Base-by-base conservation (phyloP, 2,329 filamentous ascomycete species). In the Apiospora koreana region DNA sequence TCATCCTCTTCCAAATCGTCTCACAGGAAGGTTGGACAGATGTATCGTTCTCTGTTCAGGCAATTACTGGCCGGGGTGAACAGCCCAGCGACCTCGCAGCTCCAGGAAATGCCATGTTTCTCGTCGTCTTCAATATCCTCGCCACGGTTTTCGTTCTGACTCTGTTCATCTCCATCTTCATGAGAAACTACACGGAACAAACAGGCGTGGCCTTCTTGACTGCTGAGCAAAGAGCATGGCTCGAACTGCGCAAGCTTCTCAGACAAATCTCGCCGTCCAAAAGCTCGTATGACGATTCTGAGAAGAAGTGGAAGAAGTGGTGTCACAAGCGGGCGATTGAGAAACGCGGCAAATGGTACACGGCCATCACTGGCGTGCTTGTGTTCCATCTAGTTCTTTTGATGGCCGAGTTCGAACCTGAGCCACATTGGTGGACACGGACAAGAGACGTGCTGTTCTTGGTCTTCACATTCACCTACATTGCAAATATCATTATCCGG, bases 171-270 rank as follows among this genome's bases (percentile, higher is more conserved):
- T 98, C 96, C 70, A 96, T 99, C 72, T 99, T 99, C 81, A 99
- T 99, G 96, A 94, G 96, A 72, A 99, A 98, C 80, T 99, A 99
- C 81, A 99, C 96, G 0, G 96, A 99, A 81, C 95, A 98, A 81
- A 99, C 96, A 0, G 96, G 96, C 1, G 96, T 99, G 58, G 96
- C 96, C 2, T 99, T 95, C 79, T 84, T 99, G 76, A 99, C 96
- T 0, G 92, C 95, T 0, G 96, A 99, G 76, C 96, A 99, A 80
- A 91, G 96, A 75, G 97, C 95, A 0, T 99, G 96, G 96, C 88
- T 99, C 18, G 96, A 99, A 80, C 82, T 99, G 75, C 89, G 96
- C 70, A 99, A 99, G 81, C 86, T 98, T 31, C 85, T 99, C 48
- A 89, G 94, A 68, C 96, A 98, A 79, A 94, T 99, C 14, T 95